These are phyloP conservation scores for Quercus aquifolioides DNA, from an alignment of 306 rosid species.

Conservation along the genomic window DNA sequence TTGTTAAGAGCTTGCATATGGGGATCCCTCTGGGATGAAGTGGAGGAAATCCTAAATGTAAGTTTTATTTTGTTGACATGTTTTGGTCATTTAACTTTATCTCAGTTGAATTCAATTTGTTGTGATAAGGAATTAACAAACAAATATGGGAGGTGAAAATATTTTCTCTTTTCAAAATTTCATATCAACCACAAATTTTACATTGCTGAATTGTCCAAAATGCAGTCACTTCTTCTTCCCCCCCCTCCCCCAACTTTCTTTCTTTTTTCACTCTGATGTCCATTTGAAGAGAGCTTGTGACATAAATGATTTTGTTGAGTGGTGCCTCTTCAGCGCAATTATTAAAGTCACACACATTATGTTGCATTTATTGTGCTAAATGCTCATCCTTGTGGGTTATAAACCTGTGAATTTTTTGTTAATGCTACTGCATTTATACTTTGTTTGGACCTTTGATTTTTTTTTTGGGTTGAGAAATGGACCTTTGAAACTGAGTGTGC, in stretches of 20 bases:
- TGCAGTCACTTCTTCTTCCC: background rate
- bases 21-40: constrained; percentile 73
- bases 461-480: background rate
- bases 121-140: background rate
- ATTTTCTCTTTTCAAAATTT: too few species aligned
- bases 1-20: constrained; percentile 65
- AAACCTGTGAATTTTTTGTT: background rate
- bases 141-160: too few species aligned
- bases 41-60: constrained; percentile 68
- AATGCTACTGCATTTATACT: background rate
- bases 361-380: too few species aligned
- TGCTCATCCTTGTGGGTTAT: background rate
- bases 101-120: background rate
- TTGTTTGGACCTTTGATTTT: background rate
- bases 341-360: too few species aligned
- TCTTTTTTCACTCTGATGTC: background rate
- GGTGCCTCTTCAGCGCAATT: background rate
- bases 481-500: background rate
- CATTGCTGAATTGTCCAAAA: background rate
- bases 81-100: background rate
- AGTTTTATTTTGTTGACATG: constrained; percentile 15
- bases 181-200: too few species aligned
- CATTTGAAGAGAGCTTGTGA: background rate
- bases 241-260: rapidly evolving
- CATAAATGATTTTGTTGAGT: background rate